These are phyloP conservation scores for Globisporangium cylindrosporum DNA, from an alignment of 352 stramenopile species.

Conservation along the genomic window DNA sequence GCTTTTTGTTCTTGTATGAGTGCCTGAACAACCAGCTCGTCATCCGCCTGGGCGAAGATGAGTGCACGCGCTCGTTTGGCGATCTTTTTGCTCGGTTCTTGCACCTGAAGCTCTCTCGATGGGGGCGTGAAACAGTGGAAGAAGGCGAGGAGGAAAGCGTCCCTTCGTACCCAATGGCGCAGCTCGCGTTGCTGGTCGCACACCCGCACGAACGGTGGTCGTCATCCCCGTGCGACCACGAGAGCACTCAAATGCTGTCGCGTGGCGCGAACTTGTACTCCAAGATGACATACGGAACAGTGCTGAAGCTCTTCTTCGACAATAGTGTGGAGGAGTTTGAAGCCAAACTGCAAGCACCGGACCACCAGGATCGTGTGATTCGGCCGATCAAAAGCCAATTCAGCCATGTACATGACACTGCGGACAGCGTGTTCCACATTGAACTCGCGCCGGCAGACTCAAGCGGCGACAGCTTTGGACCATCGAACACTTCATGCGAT, in stretches of 20 bases:
- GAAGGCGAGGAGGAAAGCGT: constrained; percentile 80
- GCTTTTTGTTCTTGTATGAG: constrained; percentile 84
- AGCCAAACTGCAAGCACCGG: constrained; percentile 46
- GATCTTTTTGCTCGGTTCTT: constrained; percentile 74
- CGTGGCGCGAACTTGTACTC: constrained; percentile 82
- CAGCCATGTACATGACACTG: constrained; percentile 42
- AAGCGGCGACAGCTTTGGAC: constrained; percentile 33
- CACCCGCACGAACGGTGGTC: constrained; percentile 60
- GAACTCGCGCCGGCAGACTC: background rate
- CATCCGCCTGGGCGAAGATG: constrained; percentile 59
- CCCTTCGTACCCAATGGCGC: constrained; percentile 70
- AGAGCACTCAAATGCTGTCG: constrained; percentile 67
- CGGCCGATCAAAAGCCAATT: constrained; percentile 67
- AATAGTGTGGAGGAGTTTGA: constrained; percentile 67
- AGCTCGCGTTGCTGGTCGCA: constrained; percentile 67
- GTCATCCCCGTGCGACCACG: constrained; percentile 55
- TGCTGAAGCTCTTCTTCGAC: constrained; percentile 87
- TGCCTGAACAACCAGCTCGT: constrained; percentile 70
- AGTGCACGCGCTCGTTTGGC: constrained; percentile 75
- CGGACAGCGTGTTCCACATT: constrained; percentile 28
- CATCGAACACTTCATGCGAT: constrained; percentile 82
- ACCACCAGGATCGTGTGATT: constrained; percentile 55
- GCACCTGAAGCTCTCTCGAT: constrained; percentile 82
- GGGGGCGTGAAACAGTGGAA: constrained; percentile 80
- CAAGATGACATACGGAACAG: constrained; percentile 67